Evolutionary conservation across 2,329 filamentous ascomycete species (phyloP).

Genomic region (Penicillium concentricum): DNA sequence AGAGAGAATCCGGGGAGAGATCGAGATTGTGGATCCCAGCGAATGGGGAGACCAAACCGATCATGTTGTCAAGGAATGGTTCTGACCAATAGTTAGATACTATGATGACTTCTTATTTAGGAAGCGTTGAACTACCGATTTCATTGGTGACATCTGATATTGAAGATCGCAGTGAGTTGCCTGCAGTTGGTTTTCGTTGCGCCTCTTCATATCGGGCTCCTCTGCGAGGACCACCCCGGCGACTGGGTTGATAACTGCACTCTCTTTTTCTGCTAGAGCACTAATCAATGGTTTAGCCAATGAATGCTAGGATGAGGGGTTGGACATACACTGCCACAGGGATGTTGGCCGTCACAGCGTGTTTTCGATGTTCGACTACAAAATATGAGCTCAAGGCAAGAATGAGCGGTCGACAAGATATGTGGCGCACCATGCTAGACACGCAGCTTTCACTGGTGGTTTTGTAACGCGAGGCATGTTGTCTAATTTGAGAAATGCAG

Average conservation of each 20-base stretch:
- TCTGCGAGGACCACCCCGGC: constrained; percentile 25
- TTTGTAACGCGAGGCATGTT: background rate
- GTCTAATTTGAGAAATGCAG: background rate
- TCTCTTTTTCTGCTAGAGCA: constrained; percentile 14
- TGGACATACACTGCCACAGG: constrained; percentile 21
- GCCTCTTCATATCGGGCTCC: constrained; percentile 16
- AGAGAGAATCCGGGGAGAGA: constrained; percentile 14
- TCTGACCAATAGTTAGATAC: constrained; percentile 5
- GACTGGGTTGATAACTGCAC: constrained; percentile 24
- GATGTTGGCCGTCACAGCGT: constrained; percentile 25
- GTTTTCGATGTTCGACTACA: constrained; percentile 24
- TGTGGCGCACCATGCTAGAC: background rate
- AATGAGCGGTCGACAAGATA: background rate
- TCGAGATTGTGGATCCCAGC: constrained; percentile 19
- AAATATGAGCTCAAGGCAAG: background rate
- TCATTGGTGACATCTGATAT: constrained; percentile 2
- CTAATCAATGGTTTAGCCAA: constrained; percentile 5
- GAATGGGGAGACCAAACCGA: constrained; percentile 18
- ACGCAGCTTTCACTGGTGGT: constrained; percentile 1
- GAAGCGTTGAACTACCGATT: constrained; percentile 3
- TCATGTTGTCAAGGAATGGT: constrained; percentile 14
- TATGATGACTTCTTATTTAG: no score
- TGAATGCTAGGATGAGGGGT: background rate
- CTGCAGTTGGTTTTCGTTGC: background rate
- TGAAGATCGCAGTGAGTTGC: background rate